Conservation (phyloP, 148 eudicot genomes). For the Spergularia bocconei region DNA sequence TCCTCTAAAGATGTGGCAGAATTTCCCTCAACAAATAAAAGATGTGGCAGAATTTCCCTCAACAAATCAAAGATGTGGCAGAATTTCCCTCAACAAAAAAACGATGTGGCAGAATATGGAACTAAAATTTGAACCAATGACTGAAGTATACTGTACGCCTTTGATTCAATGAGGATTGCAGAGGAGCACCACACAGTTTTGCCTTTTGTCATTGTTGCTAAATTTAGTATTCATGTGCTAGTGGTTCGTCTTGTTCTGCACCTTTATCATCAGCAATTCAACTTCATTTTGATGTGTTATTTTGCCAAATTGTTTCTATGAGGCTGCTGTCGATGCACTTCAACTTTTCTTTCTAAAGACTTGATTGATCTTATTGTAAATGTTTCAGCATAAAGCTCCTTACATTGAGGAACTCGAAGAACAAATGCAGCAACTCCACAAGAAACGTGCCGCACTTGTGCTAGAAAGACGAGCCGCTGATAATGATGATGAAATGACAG, state of each 20-base stretch:
- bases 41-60: too few relatives aligned
- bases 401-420: constrained; percentile 94
- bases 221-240: neutral
- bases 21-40: too few relatives aligned
- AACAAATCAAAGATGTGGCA: too few relatives aligned
- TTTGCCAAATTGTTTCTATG: constrained; percentile 8
- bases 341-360: neutral
- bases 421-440: constrained; percentile 83
- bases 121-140: too few relatives aligned
- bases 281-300: neutral
- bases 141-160: too few relatives aligned
- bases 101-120: too few relatives aligned
- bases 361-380: neutral
- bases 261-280: neutral
- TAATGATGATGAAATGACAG: constrained; percentile 73
- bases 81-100: too few relatives aligned
- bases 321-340: constrained; percentile 6
- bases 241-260: neutral
- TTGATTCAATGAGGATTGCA: too few relatives aligned
- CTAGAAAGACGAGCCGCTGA: constrained; percentile 80
- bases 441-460: constrained; percentile 69
- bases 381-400: constrained; percentile 84
- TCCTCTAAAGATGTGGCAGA: too few relatives aligned
- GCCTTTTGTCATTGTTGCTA: neutral
- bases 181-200: too few relatives aligned